Percentiles rank a stretch among this genome's conserved stretches.
Evolutionary conservation across 2,329 filamentous ascomycete species (phyloP).

Genomic region (Aureobasidium lini): DNA sequence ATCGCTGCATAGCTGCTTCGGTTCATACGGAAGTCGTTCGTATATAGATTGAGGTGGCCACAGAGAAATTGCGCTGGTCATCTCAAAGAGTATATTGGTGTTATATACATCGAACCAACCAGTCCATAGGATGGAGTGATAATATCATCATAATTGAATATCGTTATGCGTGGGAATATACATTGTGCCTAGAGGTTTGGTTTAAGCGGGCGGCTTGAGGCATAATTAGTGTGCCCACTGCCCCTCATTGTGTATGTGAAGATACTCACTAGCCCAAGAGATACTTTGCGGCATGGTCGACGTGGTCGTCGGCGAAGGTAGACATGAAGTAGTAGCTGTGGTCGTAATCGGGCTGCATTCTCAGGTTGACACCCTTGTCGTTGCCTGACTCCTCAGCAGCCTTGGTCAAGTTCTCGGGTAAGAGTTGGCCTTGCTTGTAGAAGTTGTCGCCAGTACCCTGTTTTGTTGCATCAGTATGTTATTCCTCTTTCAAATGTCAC

Average conservation of each 20-base stretch:
- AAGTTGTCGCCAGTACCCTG: conserved; percentile 91
- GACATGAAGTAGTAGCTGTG: conserved; percentile 98
- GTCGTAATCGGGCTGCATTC: conserved; percentile 88
- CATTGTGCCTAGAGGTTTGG: not conserved
- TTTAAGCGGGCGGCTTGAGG: not conserved
- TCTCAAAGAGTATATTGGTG: not conserved
- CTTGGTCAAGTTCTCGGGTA: conserved; percentile 85
- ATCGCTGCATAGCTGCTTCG: too few species aligned
- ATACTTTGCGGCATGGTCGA: conserved; percentile 85
- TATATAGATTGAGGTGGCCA: too few species aligned
- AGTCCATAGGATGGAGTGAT: not conserved
- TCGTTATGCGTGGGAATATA: not conserved
- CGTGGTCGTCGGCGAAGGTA: conserved; percentile 80
- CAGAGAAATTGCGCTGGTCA: too few species aligned
- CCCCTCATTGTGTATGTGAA: not conserved
- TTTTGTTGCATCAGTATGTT: not conserved
- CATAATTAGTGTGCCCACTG: conserved; percentile 10
- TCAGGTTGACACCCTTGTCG: conserved; percentile 60
- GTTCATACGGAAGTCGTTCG: too few species aligned
- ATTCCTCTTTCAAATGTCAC: not conserved
- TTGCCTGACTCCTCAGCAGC: conserved; percentile 71
- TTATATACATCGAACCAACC: not conserved
- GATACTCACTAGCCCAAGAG: conserved; percentile 48
- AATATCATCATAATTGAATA: not conserved
- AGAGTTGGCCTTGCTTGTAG: conserved; percentile 85